Base-by-base conservation (phyloP, 2,329 filamentous ascomycete genomes). In the Amphichorda felina region DNA sequence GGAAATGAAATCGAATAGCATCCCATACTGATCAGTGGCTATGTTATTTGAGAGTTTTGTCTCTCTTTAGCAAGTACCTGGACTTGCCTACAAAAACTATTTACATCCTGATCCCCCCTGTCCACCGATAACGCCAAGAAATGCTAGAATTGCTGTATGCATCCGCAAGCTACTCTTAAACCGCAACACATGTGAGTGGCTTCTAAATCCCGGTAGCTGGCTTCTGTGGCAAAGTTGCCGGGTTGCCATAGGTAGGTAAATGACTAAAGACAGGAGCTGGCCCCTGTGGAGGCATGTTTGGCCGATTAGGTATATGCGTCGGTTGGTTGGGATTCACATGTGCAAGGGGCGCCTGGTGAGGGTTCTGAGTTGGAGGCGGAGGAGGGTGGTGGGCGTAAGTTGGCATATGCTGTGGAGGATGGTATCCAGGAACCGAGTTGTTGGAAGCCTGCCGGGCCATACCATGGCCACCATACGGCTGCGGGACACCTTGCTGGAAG, bases 161-260 rank as follows among this genome's bases (percentile, higher is more conserved):
- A 15, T 13, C 14, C 19, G 25, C 25, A 41, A 43, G 45, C 42
- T 45, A 19, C 19, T 5, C 40, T 28, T 26, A 38, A 35, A 34
- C 39, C 39, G 19, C 33, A 51, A 51, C 45, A 53, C 46, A 46
- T 38, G 42, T 34, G 43, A 44, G 53, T 56, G 48, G 48, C 49
- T 43, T 45, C 42, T 63, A 66, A 46, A 66, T 60, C 47, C 61
- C 64, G 40, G 64, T 62, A 24, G 66, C 57, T 39, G 72, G 72
- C 55, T 75, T 75, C 49, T 75, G 72, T 40, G 72, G 72, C 49
- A 76, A 51, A 22, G 68, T 69, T 22, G 72, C 70, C 39, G 71
- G 71, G 51, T 76, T 76, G 43, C 72, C 72, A 44, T 75, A 76
- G 30, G 69, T 54, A 15, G 58, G 70, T 42, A 76, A 54, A 45